Conservation (phyloP, 306 rosid species). For the Delonix regia region DNA sequence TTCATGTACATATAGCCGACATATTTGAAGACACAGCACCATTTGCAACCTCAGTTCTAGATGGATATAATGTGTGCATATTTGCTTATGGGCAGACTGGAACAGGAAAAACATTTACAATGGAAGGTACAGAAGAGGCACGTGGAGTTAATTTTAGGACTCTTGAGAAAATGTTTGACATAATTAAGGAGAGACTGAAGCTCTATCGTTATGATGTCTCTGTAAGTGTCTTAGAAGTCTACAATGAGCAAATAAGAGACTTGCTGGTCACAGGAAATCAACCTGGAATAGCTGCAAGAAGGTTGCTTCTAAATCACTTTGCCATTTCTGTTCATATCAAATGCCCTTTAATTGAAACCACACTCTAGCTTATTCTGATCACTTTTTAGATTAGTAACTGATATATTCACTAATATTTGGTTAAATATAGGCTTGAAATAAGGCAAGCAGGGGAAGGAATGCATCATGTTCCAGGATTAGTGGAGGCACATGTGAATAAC, state of each 20-base stretch:
- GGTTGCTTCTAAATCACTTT: slow-evolving; percentile 47
- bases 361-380: not conserved
- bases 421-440: slow-evolving; percentile 73
- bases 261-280: slow-evolving; percentile 79
- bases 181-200: slow-evolving; percentile 62
- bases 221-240: slow-evolving; percentile 95
- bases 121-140: slow-evolving; percentile 88
- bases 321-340: slow-evolving; percentile 24
- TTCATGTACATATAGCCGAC: slow-evolving; percentile 54
- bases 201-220: slow-evolving; percentile 66
- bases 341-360: slow-evolving; percentile 11
- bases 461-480: slow-evolving; percentile 90
- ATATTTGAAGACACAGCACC: slow-evolving; percentile 87
- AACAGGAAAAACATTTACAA: slow-evolving; percentile 94
- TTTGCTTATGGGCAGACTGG: slow-evolving; percentile 99
- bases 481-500: slow-evolving; percentile 84
- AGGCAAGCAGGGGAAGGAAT: slow-evolving; percentile 89
- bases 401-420: slow-evolving; percentile 22
- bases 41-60: slow-evolving; percentile 88
- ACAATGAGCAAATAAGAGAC: slow-evolving; percentile 96
- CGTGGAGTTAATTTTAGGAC: slow-evolving; percentile 97
- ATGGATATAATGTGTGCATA: slow-evolving; percentile 95
- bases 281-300: slow-evolving; percentile 62
- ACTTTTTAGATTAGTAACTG: slow-evolving; percentile 26
- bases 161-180: slow-evolving; percentile 79